phyloP scores from a whole-genome alignment of 768 basidiomycete genomes.

The Boletus insuetus region DNA sequence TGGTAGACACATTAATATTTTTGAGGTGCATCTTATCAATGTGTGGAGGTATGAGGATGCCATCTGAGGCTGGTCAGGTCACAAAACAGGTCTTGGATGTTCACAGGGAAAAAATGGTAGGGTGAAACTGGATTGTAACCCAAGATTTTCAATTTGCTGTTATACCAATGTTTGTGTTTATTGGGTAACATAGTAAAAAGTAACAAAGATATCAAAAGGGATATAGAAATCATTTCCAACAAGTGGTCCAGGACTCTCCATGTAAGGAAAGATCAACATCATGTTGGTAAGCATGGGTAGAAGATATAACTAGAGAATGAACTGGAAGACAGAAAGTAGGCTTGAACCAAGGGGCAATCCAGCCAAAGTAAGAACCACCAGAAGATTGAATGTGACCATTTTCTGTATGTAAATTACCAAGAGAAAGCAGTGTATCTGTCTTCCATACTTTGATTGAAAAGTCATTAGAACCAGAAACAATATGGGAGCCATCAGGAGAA shows the following conservation, averaged over 20 bases:
- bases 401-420: background rate
- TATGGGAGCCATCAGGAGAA: no score
- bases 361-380: background rate
- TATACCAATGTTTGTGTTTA: no score
- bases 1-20: conserved; percentile 59
- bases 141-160: no score
- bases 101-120: background rate
- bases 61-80: conserved; percentile 46
- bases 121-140: no score
- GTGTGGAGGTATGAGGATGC: conserved; percentile 55
- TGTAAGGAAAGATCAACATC: background rate
- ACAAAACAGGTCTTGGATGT: conserved; percentile 42
- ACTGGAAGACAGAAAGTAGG: background rate
- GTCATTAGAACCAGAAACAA: background rate
- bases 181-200: no score
- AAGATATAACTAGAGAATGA: background rate
- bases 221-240: background rate
- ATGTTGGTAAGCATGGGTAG: background rate
- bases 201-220: no score
- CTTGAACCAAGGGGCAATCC: background rate
- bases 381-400: background rate
- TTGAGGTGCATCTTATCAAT: conserved; percentile 65
- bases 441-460: background rate
- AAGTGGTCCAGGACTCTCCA: background rate
- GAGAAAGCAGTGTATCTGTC: no score